Evolutionary conservation across 305 asterid species (phyloP), one percentile per base, ranked within the genome.

Genomic region (Caryopteris hybrid): DNA sequence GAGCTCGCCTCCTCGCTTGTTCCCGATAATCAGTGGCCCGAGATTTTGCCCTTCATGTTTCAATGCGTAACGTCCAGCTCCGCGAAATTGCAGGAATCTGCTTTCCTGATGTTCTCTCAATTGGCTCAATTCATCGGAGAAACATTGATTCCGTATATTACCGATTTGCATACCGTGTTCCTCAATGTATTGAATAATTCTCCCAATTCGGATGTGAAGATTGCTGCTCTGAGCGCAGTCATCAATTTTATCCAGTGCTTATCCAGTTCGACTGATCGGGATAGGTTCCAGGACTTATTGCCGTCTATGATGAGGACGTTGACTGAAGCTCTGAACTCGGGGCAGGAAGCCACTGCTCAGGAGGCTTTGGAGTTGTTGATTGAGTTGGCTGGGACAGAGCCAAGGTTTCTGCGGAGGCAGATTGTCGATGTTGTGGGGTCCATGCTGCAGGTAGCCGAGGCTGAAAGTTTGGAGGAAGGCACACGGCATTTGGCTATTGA

Each of bases 291-390:
- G 92, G 96, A 91, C 69, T 74, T 91, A 70, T 79, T 91, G 64
- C 98, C 98, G 0, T 71, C 92, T 16, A 91, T 91, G 98, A 89
- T 91, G 96, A 87, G 78, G 83, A 91, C 96, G 29, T 79, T 91
- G 86, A 91, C 96, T 0, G 92, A 91, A 85, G 81, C 96, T 0
- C 73, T 91, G 76, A 89, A 86, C 64, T 73, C 85, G 1, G 90
- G 94, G 23, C 93, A 89, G 72, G 96, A 91, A 74, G 90, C 84
- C 2, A 91, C 96, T 0, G 98, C 98, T 0, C 98, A 91, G 77
- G 95, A 91, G 76, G 98, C 98, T 0, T 64, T 91, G 84, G 98
- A 91, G 76, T 61, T 91, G 79, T 69, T 91, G 80, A 91, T 91
- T 55, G 98, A 91, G 70, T 84, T 91, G 71, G 98, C 95, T 0